These are phyloP conservation scores for Penicillium fuscoglaucum DNA, from an alignment of 2,329 filamentous ascomycete genomes.

Conservation along the genomic window DNA sequence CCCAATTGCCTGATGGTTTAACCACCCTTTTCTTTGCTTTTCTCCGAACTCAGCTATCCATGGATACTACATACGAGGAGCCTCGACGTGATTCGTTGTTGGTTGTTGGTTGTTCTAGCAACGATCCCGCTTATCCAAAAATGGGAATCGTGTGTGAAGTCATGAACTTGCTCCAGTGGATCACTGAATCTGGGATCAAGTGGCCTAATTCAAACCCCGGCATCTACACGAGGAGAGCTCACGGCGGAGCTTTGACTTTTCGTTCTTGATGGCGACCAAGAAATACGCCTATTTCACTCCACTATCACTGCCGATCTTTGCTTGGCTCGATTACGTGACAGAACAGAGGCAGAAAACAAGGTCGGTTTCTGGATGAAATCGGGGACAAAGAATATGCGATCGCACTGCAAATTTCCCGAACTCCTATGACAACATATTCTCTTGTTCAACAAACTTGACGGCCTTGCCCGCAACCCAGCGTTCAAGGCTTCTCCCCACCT, in stretches of 20 bases:
- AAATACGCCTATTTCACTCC: constrained; percentile 14
- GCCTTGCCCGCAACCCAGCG: constrained; percentile 6
- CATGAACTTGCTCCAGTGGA: constrained; percentile 16
- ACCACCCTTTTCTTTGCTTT: not conserved
- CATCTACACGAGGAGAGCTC: constrained; percentile 5
- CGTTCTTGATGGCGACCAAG: constrained; percentile 5
- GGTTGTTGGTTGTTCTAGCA: constrained; percentile 17
- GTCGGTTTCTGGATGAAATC: not conserved
- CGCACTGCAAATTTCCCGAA: constrained; percentile 1
- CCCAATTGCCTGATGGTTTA: not conserved
- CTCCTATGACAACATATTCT: not conserved
- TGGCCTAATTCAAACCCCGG: not conserved
- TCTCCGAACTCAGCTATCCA: not conserved
- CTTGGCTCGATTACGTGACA: constrained; percentile 12
- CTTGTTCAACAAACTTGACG: not conserved
- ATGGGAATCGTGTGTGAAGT: constrained; percentile 4
- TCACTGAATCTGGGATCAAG: constrained; percentile 20
- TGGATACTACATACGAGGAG: not conserved
- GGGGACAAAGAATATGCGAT: not conserved
- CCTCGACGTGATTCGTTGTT: not conserved
- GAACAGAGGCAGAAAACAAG: not conserved
- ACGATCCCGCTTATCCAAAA: constrained; percentile 10
- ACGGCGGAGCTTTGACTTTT: constrained; percentile 12
- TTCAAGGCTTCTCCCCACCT: constrained; percentile 2
- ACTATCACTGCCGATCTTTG: constrained; percentile 19